Evolutionary conservation across 208 protist species (phyloP), one percentile per base, ranked within the genome.

Genomic region (Acanthamoeba triangularis): DNA sequence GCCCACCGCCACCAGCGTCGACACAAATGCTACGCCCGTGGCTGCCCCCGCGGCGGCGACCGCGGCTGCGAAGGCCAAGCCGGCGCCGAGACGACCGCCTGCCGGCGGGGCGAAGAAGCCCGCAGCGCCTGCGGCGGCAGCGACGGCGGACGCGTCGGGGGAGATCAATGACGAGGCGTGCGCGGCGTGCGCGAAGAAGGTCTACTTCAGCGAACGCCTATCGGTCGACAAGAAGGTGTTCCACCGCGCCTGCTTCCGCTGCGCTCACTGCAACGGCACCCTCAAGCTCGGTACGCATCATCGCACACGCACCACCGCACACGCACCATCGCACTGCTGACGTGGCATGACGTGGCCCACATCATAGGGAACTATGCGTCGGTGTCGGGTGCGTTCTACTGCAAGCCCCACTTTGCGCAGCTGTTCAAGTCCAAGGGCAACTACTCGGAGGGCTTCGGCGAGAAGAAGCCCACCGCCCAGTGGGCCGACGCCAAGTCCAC

Each of bases 371-470:
- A 88, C 80, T 88, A 63, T 30, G 80, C 80, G 47, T 52, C 80
- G 28, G 47, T 88, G 23, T 52, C 47, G n/a, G 80, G 80, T 35
- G 52, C 41, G 44, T 88, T 88, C 47, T 88, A 88, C 80, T 88
- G 80, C 80, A 88, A 88, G 80, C 80, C 80, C 14, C 80, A 88
- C 65, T 97, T 97, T 76, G 95, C 95, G 52, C 96, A 97, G 94
- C 78, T 97, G 23, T 97, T 97, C 61, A 95, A 95, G 28, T 74
- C 94, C 47, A 97, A 97, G 93, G 96, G 96, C 85, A 97, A 97
- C 72, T 97, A 97, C 65, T 95, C 96, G 61, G 95, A 96, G 63
- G 96, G 96, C 59, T 97, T 97, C 37, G 96, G 96, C 37, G 95
- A 97, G 30, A 33, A 61, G 14, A 95, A 96, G 69, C 95, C 76